Percentiles rank a stretch among this genome's conserved stretches.
These are phyloP conservation scores for Cyberlindnera lachancei DNA, from an alignment of 805 yeast genomes.

Conservation along the genomic window DNA sequence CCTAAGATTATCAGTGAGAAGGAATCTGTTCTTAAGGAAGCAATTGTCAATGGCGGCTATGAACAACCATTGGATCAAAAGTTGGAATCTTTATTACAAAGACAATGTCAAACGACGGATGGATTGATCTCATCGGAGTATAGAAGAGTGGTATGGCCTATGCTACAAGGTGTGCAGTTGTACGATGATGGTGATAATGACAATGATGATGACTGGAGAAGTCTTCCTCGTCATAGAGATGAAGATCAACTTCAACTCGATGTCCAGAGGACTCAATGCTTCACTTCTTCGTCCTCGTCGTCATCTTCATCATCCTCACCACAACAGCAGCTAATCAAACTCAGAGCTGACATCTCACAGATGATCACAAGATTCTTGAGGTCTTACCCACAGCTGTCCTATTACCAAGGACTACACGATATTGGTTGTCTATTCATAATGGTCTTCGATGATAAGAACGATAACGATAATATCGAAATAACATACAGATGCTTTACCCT, in stretches of 20 bases:
- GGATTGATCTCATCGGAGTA: neutral
- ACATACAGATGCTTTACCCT: conserved; percentile 32
- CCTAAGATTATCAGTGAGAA: too few relatives aligned
- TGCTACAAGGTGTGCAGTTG: conserved; percentile 9
- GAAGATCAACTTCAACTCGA: conserved; percentile 77
- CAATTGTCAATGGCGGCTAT: too few relatives aligned
- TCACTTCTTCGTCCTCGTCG: too few relatives aligned
- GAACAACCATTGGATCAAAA: too few relatives aligned
- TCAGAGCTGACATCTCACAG: too few relatives aligned
- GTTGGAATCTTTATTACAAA: too few relatives aligned
- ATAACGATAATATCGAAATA: conserved; percentile 23
- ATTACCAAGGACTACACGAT: conserved; percentile 94
- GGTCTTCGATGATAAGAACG: conserved; percentile 32
- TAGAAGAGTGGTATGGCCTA: conserved; percentile 39
- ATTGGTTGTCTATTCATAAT: conserved; percentile 60
- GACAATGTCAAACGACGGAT: neutral
- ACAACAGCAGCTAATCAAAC: too few relatives aligned
- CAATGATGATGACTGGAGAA: conserved; percentile 3
- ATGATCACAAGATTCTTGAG: conserved; percentile 51
- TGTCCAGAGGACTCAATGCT: conserved; percentile 63
- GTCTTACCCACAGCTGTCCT: conserved; percentile 52
- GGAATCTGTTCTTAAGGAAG: too few relatives aligned
- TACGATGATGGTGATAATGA: neutral
- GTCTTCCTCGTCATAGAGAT: conserved; percentile 42
- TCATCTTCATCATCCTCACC: too few relatives aligned